Base-by-base conservation (phyloP, 2,329 filamentous ascomycete species). In the Alternaria sp. region DNA sequence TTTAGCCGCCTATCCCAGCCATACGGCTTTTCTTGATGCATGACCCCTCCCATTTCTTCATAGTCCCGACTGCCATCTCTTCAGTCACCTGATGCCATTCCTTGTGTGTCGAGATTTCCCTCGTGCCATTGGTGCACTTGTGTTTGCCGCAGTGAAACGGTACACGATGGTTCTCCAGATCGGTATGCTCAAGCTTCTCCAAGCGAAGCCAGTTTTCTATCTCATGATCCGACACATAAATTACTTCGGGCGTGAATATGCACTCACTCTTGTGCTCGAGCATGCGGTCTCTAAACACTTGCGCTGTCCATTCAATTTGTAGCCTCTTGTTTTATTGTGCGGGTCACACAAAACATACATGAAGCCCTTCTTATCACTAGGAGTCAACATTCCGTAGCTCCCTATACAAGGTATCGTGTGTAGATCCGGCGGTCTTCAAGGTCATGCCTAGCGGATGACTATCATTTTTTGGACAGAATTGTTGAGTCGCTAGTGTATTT, bases 291-390 rank as follows among this genome's bases (percentile, higher is more conserved):
- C 7, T 17, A 26, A 55, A 37, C 13, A 8, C 28, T 17, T 42
- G 41, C n/a, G 4, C 34, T 1, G 63, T 63, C n/a, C 3, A 37
- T 21, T 61, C 63, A 29, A 65, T 63, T 65, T 65, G 42, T 52
- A 49, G 21, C 58, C 50, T 11, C 13, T 23, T 2, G 29, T 14
- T 3, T 17, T 31, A 3, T 36, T 24, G 0, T 34, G 8, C 10
- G 46, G 41, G 21, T 59, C 45, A 31, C 33, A n/a, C 3, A 58
- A n/a, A 14, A 61, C 36, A 31, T 65, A 65, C 21, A 65, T 56
- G 4, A 33, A 3, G n/a, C 63, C 63, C 10, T 37, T 29, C 13
- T 24, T 11, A n/a, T 51, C 46, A 2, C 34, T 26, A 17, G 37
- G 14, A n/a, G 34, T 54, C 5, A 52, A 17, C 11, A 14, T 26